Evolutionary conservation across 2,329 filamentous ascomycete genomes (phyloP), one percentile per base, ranked within the genome.

Genomic region (Trichophyton mentagrophytes): DNA sequence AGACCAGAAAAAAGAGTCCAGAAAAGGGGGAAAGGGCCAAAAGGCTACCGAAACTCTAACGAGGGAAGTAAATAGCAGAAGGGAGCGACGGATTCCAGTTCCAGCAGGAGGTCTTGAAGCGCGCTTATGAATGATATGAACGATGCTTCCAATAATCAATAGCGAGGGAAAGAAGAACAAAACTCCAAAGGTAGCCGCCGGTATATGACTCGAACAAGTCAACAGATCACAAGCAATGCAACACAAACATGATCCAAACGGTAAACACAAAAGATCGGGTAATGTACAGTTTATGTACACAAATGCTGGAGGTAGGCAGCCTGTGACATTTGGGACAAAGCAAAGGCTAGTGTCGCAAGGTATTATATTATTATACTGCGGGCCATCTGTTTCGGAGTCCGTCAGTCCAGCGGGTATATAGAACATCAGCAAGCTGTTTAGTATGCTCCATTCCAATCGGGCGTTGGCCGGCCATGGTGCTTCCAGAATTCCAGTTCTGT

Each of bases 331-430:
- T 13, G 8, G 30, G 30, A 6, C 30, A 53, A 17, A n/a, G 33
- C 27, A 7, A 36, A 36, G 33, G 15, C 15, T 36, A 17, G 15
- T 27, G 38, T n/a, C 15, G 25, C 22, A 38, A 36, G 30, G 36
- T 6, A 49, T 40, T 62, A 68, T 55, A 67, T 22, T 2, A 49
- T 40, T 62, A 68, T 55, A 67, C 61, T 57, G 69, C 76, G 17
- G 78, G 76, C 87, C 87, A 91, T 61, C 87, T 79, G 60, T 83
- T 80, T 65, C 85, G 85, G 67, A 97, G 77, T 1, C 90, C 90
- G 62, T 95, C 89, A 2, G 86, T 85, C 93, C 93, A 99, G 49
- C 92, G 83, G 15, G 86, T 84, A 74, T 96, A 97, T 20, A 99
- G 81, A 20, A 95, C 89, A 71, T 96, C 90, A 1, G 89, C 89